phyloP scores from a whole-genome alignment of 2,329 filamentous ascomycete species.

The Pseudocercospora eumusae region DNA sequence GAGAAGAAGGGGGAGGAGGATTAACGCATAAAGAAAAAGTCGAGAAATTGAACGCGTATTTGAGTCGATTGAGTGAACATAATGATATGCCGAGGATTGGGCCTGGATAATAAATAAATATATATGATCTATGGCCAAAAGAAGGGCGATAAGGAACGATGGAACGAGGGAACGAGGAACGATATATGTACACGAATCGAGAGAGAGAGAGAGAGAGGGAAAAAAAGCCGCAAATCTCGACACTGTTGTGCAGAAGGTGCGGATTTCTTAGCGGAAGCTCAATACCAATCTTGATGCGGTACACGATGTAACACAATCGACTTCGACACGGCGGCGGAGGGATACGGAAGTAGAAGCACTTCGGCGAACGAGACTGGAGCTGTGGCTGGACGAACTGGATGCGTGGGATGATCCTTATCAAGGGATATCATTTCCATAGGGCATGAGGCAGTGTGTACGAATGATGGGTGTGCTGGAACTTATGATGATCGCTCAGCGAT shows the following conservation, averaged over 20 bases:
- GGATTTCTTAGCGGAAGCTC: too few relatives aligned
- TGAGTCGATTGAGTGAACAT: slow-evolving; percentile 90
- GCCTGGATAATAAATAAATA: slow-evolving; percentile 56
- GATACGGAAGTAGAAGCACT: neutral
- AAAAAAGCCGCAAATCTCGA: too few relatives aligned
- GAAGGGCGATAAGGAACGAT: too few relatives aligned
- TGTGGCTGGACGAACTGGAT: neutral
- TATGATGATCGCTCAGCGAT: neutral
- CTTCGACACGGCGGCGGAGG: too few relatives aligned
- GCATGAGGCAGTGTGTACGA: neutral
- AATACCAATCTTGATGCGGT: neutral
- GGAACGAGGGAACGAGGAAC: too few relatives aligned
- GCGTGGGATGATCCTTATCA: slow-evolving; percentile 6
- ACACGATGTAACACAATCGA: neutral
- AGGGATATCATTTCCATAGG: slow-evolving; percentile 8
- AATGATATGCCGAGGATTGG: slow-evolving; percentile 82
- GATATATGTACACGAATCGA: too few relatives aligned
- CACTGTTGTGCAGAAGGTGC: too few relatives aligned
- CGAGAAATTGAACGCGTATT: slow-evolving; percentile 90
- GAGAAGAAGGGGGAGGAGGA: slow-evolving; percentile 82
- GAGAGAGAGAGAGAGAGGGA: too few relatives aligned
- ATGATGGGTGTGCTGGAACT: neutral
- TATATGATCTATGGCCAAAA: neutral
- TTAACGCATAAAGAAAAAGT: slow-evolving; percentile 98
- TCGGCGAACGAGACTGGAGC: neutral